These are phyloP conservation scores for Sclerotinia trifoliorum DNA, from an alignment of 2,329 filamentous ascomycete genomes.

Conservation along the genomic window DNA sequence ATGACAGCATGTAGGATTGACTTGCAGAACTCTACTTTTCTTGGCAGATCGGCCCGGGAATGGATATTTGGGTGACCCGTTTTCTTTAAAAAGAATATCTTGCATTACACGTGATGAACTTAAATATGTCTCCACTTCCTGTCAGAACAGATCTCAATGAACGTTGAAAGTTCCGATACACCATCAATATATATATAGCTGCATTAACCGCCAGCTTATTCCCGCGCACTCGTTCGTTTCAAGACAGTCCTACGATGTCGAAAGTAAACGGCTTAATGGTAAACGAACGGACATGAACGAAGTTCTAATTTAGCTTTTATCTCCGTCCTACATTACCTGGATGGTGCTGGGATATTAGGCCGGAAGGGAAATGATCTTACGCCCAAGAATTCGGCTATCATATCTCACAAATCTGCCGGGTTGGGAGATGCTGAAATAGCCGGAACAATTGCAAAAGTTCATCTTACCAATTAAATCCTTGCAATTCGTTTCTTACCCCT, in stretches of 20 bases:
- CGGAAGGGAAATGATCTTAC: neutral
- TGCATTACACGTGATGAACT: neutral
- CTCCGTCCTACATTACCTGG: neutral
- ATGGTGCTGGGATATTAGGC: neutral
- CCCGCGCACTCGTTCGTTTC: neutral
- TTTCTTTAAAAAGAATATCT: neutral
- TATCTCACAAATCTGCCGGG: neutral
- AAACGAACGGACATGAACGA: neutral
- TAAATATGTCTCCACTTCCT: neutral
- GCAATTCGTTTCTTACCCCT: neutral
- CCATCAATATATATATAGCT: neutral
- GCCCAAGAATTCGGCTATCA: neutral
- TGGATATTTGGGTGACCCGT: neutral
- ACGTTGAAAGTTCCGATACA: neutral
- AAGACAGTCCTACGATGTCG: neutral
- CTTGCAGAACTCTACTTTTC: neutral
- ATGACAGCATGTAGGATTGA: conserved; percentile 7
- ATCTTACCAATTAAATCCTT: neutral
- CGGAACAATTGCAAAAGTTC: neutral
- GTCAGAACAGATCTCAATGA: neutral
- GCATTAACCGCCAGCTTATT: neutral
- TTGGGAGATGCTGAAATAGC: neutral
- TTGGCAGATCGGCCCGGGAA: conserved; percentile 13
- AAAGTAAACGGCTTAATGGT: neutral
- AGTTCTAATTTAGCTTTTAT: neutral